Percentiles rank a stretch among this genome's conserved stretches.
Conservation (phyloP, 108 stramenopile genomes). For the Asterionellopsis glacialis region DNA sequence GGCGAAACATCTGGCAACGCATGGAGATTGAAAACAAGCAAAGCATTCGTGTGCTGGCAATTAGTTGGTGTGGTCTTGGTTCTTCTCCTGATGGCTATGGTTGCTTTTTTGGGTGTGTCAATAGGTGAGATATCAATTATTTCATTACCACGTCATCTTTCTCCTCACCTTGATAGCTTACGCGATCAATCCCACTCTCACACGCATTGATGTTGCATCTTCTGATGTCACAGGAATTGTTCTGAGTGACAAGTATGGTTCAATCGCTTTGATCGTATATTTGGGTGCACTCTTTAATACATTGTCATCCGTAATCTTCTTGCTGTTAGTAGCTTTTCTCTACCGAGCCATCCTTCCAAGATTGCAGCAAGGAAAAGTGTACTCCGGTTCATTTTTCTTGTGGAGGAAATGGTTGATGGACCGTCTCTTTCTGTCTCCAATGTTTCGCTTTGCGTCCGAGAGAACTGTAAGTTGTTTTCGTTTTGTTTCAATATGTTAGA, state of each 20-base stretch:
- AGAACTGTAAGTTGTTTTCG: background rate
- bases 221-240: background rate
- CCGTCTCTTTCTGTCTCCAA: conserved; percentile 11
- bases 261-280: conserved; percentile 5
- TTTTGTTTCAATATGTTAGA: conserved; percentile 5
- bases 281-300: conserved; percentile 5
- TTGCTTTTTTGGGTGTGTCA: no score
- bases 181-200: no score
- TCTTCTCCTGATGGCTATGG: background rate
- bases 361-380: background rate
- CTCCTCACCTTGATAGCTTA: no score
- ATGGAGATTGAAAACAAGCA: conserved; percentile 2
- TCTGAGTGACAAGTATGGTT: conserved; percentile 9
- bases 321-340: conserved; percentile 6
- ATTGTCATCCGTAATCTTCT: conserved; percentile 2
- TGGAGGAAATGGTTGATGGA: conserved; percentile 12
- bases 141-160: no score
- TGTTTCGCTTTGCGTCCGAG: background rate
- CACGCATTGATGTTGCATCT: no score
- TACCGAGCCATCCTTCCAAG: conserved; percentile 7
- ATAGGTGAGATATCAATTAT: no score
- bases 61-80: background rate
- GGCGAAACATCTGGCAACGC: background rate
- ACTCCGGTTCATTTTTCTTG: conserved; percentile 7
- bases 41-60: background rate